Base-by-base conservation (phyloP, 352 stramenopile genomes). In the Phytophthora europaea region DNA sequence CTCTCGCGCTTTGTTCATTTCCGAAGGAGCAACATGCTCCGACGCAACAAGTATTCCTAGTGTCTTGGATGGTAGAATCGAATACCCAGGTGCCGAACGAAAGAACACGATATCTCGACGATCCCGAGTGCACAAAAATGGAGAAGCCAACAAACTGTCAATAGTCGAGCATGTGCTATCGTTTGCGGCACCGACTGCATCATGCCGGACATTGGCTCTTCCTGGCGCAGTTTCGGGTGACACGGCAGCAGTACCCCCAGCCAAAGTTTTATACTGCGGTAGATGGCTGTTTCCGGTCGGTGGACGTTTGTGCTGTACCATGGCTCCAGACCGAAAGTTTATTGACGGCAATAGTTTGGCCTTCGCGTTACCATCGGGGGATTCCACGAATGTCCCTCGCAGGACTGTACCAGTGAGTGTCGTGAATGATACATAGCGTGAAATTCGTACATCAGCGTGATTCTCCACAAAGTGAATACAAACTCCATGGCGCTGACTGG, bases 41-140 rank as follows among this genome's bases (percentile, higher is more conserved):
- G 83, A 84, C 4, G 89, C 71, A 1, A 94, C 66, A 34, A 95
- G 75, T 18, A 91, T 83, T 20, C 81, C 87, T 1, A 94, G 65
- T 8, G 89, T 70, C 15, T 93, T 83, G 4, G 83, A 57, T 20
- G 90, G 87, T 50, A 94, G 71, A 31, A 91, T 79, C 23, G 80
- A 81, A 58, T 82, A 88, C 3, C 87, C 85, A 16, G 86, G 83
- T 1, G 88, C 85, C 0, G 81, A 88, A 1, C 87, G 82, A 36
- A 95, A 95, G 58, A 83, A 95, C 2, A 93, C 61, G 15, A 93
- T 79, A 50, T 94, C 88, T 3, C 84, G 84, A n/a, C 78, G 69
- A 63, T 82, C 89, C n/a, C 78, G 78, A 16, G 88, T 70, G 31
- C 72, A 79, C 23, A 93, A 81, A 18, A 91, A 65, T 4, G 83